Evolutionary conservation across 1,284 basidiomycete species (phyloP).

Genomic region (Schizophyllum commune): DNA sequence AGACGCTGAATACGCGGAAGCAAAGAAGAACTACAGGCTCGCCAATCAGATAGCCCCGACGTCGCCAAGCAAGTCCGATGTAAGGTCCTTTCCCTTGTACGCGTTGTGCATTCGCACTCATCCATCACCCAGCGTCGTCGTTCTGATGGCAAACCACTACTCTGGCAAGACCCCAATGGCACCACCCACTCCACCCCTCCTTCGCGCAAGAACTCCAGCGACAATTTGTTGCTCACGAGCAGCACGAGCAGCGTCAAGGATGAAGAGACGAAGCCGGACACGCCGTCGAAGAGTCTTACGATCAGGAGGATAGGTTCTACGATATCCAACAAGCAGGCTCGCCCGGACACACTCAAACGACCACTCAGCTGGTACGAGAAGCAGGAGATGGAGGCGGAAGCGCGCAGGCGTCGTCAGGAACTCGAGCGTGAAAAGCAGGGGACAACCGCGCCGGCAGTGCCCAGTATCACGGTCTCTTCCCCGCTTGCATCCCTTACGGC

Average conservation of each 20-base stretch:
- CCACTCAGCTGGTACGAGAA: conserved; percentile 56
- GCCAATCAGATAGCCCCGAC: conserved; percentile 59
- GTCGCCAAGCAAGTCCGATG: conserved; percentile 27
- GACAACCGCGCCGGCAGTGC: conserved; percentile 33
- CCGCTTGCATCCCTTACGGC: not conserved
- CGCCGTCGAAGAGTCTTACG: conserved; percentile 5
- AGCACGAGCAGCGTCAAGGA: conserved; percentile 7
- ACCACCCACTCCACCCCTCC: conserved; percentile 9
- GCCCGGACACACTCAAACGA: conserved; percentile 24
- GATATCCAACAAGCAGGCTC: conserved; percentile 44
- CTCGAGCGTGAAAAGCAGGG: conserved; percentile 37
- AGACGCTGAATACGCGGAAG: conserved; percentile 61
- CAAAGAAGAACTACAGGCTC: conserved; percentile 51
- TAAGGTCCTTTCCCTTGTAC: conserved; percentile 11
- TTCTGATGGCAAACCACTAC: too few species aligned
- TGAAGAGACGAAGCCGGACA: conserved; percentile 7
- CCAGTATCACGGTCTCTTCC: not conserved
- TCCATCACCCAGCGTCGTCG: too few species aligned
- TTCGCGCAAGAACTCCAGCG: conserved; percentile 8
- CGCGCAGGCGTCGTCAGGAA: conserved; percentile 60
- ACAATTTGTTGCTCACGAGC: conserved; percentile 22
- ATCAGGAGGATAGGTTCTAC: conserved; percentile 26
- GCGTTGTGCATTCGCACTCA: too few species aligned
- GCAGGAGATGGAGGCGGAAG: conserved; percentile 69
- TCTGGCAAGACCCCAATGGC: not conserved